Conservation (phyloP, 2,329 filamentous ascomycete species). For the Fusarium acutatum region DNA sequence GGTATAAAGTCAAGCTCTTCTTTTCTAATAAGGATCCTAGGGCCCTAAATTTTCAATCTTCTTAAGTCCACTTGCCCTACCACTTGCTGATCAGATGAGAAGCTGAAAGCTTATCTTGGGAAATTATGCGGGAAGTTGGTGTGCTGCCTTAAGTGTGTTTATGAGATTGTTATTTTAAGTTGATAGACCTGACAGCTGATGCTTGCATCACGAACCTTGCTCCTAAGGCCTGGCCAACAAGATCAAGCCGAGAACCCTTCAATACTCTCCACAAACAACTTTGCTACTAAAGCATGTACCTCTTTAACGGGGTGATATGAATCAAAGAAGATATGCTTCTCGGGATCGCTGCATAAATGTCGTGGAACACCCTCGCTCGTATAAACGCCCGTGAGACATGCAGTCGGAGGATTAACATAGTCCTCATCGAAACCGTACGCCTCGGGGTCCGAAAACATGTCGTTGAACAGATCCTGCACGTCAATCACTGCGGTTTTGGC, state of each 20-base stretch:
- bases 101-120: neutral
- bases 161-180: neutral
- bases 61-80: neutral
- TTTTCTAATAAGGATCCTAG: too few relatives aligned
- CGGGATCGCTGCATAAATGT: constrained; percentile 17
- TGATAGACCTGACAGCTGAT: neutral
- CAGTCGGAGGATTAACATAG: constrained; percentile 20
- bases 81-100: neutral
- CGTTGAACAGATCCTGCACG: neutral
- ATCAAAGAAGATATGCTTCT: constrained; percentile 22
- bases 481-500: constrained; percentile 1
- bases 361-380: constrained; percentile 12
- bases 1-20: too few relatives aligned
- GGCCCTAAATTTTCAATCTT: neutral
- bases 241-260: neutral
- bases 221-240: neutral
- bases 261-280: constrained; percentile 5
- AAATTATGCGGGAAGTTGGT: neutral
- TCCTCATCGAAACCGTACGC: constrained; percentile 1
- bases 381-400: constrained; percentile 18
- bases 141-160: neutral
- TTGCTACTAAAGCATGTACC: constrained; percentile 11
- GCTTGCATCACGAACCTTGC: neutral
- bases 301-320: constrained; percentile 21
- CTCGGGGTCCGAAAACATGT: neutral